A percentile compares a stretch with the other conserved stretches of the same genome.
phyloP scores from a whole-genome alignment of 768 basidiomycete species.

The Russula earlei region DNA sequence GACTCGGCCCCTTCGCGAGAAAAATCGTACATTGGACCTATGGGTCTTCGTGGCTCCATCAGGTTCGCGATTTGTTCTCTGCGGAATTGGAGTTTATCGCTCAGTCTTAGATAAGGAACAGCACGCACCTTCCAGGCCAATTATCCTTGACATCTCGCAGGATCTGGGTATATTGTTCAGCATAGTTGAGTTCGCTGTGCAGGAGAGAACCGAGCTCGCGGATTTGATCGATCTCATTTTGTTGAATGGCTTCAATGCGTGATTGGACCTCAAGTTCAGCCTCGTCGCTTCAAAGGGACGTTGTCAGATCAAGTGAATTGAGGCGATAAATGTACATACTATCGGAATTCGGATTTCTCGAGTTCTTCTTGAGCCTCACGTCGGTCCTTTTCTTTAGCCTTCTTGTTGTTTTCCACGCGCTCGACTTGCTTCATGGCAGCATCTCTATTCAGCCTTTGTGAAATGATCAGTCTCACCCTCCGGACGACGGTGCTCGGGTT shows the following conservation, averaged over 20 bases:
- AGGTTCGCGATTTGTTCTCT: conserved; percentile 9
- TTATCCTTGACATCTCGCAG: conserved; percentile 56
- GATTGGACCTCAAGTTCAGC: conserved; percentile 75
- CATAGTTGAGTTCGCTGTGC: conserved; percentile 65
- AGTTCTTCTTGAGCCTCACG: conserved; percentile 77
- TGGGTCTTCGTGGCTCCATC: conserved; percentile 9
- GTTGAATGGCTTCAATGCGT: conserved; percentile 71
- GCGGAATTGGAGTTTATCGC: neutral
- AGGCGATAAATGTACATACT: conserved; percentile 17
- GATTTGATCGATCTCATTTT: conserved; percentile 64
- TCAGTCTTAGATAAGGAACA: neutral
- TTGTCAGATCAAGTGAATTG: conserved; percentile 2
- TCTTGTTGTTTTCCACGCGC: conserved; percentile 61
- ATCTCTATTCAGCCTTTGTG: conserved; percentile 61
- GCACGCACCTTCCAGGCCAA: conserved; percentile 52
- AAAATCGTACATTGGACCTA: conserved; percentile 19
- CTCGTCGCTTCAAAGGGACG: conserved; percentile 53
- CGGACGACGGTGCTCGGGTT: conserved; percentile 17
- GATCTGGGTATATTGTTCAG: conserved; percentile 62
- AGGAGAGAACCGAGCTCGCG: conserved; percentile 63
- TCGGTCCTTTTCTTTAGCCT: conserved; percentile 68
- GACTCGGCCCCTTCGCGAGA: conserved; percentile 4
- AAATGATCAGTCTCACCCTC: neutral
- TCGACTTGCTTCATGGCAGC: conserved; percentile 62
- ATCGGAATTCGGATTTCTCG: conserved; percentile 58